phyloP scores from a whole-genome alignment of 345 rosid genomes.

The Gossypium longicalyx region DNA sequence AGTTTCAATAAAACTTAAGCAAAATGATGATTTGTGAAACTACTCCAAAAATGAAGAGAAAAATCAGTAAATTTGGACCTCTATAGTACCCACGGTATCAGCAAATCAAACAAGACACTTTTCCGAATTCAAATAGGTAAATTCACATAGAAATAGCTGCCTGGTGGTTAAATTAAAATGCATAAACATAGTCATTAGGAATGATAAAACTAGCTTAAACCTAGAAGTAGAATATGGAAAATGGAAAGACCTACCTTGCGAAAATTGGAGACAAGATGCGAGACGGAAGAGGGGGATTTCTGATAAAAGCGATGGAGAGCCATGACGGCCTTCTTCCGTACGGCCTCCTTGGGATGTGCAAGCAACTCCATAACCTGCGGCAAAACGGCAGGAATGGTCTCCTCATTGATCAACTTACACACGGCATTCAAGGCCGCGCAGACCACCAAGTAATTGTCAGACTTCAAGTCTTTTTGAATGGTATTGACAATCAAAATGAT shows the following conservation, averaged over 20 bases:
- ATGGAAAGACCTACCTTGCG: slow-evolving; percentile 46
- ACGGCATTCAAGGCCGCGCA: slow-evolving; percentile 90
- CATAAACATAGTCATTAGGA: neutral
- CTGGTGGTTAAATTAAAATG: neutral
- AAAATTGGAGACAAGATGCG: slow-evolving; percentile 81
- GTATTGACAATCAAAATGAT: slow-evolving; percentile 92
- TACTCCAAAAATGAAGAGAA: neutral
- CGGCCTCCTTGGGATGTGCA: slow-evolving; percentile 83
- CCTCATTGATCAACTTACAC: slow-evolving; percentile 89
- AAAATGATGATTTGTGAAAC: neutral
- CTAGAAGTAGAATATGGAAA: neutral
- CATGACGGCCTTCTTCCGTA: slow-evolving; percentile 97
- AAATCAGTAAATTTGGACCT: neutral
- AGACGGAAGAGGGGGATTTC: slow-evolving; percentile 87
- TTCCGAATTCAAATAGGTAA: neutral
- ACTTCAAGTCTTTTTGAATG: slow-evolving; percentile 92
- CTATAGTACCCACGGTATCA: neutral
- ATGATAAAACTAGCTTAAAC: neutral
- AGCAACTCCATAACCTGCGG: slow-evolving; percentile 86
- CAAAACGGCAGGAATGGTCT: slow-evolving; percentile 94
- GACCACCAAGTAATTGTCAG: slow-evolving; percentile 82
- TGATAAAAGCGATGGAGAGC: slow-evolving; percentile 87
- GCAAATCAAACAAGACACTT: neutral
- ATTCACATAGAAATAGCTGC: neutral
- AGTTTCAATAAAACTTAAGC: neutral